Evolutionary conservation across 169 alveolate genomes (phyloP), one percentile per base, ranked within the genome.

Genomic region (Toxoplasma gondii): DNA sequence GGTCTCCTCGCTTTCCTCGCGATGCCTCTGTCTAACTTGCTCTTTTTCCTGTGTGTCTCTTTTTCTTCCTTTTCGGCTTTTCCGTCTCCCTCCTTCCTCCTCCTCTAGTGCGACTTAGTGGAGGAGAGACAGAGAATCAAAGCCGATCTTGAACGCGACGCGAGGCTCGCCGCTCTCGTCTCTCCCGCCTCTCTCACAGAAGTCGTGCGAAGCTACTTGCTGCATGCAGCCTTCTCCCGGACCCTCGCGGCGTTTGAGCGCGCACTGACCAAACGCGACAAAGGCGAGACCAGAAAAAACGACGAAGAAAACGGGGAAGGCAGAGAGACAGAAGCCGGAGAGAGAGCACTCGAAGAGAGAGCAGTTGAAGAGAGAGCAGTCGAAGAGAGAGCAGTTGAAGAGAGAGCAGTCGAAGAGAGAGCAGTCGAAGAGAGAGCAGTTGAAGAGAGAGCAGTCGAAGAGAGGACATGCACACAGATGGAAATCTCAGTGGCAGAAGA

Each of bases 201-300:
- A 27, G 31, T 91, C 36, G 88, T 91, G 9, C 88, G 94, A 39
- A 22, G 80, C 49, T 91, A 91, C 80, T 31, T 91, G 49, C 88
- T 91, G 44, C 94, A 91, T 44, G 74, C 88, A n/a, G 94, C 80
- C 91, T 81, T 45, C 53, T 24, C n/a, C 16, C n/a, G 34, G 24
- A 91, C 94, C 2, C 53, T 91, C 29, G 78, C 44, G 27, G 87
- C 94, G 16, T 91, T 91, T 31, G 94, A 91, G 36, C 39, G 39
- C 45, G 93, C 86, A 19, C 83, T 64, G 1, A 45, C 93, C 39
- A 36, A 44, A 0, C 39, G 84, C 39, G 36, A 69, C 31, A 58
- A 58, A 24, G 81, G 31, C 41, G 74, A 1, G n/a, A 4, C 74
- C 7, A 27, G n/a, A 16, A 31, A 16, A 1, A 16, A 4, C 4